Evolutionary conservation across 2,329 filamentous ascomycete species (phyloP).

Genomic region (Fusarium nematophilum): DNA sequence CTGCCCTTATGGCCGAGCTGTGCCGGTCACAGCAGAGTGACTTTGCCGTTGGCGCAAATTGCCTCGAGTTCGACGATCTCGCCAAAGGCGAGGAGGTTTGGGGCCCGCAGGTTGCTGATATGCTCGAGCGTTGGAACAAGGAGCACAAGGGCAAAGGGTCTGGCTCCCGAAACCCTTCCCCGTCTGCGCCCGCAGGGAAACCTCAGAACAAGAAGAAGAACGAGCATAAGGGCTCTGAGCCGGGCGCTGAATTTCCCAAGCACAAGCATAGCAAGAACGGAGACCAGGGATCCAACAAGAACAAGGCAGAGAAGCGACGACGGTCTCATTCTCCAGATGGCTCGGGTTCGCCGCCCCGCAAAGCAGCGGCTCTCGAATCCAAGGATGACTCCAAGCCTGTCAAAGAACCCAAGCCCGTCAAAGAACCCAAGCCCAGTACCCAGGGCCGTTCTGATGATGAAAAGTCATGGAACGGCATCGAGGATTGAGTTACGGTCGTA

Average conservation of each 20-base stretch:
- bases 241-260: conserved; percentile 14
- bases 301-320: conserved; percentile 45
- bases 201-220: conserved; percentile 32
- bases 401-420: conserved; percentile 20
- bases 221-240: conserved; percentile 14
- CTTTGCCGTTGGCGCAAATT: conserved; percentile 78
- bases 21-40: conserved; percentile 83
- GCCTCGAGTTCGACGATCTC: conserved; percentile 83
- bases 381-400: conserved; percentile 30
- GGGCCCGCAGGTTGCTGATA: conserved; percentile 75
- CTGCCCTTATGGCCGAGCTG: conserved; percentile 87
- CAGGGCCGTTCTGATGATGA: conserved; percentile 51
- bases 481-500: conserved; percentile 45
- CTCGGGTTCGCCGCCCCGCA: conserved; percentile 43
- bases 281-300: conserved; percentile 7
- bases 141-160: conserved; percentile 45
- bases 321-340: conserved; percentile 43
- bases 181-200: conserved; percentile 38
- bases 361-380: conserved; percentile 42
- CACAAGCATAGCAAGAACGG: conserved; percentile 28
- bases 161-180: conserved; percentile 20
- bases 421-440: conserved; percentile 23
- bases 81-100: conserved; percentile 82
- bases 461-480: conserved; percentile 57
- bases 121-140: conserved; percentile 58